Conservation (phyloP, 139 green algal species). For the Spirogloea muscicola region DNA sequence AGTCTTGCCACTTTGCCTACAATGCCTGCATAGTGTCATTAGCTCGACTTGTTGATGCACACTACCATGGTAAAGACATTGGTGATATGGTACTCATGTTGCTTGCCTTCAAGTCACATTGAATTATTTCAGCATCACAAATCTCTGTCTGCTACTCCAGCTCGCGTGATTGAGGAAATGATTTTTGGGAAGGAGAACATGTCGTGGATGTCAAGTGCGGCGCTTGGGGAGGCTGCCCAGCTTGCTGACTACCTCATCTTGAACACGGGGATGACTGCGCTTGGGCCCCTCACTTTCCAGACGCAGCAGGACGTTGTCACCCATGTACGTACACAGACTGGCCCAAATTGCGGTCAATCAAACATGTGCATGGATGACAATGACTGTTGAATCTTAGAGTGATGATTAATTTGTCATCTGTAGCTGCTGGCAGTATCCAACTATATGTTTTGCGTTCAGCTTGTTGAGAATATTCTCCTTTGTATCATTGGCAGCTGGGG, state of each 20-base stretch:
- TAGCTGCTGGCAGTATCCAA: neutral
- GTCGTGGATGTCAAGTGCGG: neutral
- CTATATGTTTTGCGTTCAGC: neutral
- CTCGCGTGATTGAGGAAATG: too few relatives aligned
- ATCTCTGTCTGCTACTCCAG: too few relatives aligned
- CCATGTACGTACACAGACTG: neutral
- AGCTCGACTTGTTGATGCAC: too few relatives aligned
- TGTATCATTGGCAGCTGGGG: neutral
- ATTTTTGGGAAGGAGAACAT: neutral
- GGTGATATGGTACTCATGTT: too few relatives aligned
- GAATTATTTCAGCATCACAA: too few relatives aligned
- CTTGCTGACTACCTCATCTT: slow-evolving; percentile 1
- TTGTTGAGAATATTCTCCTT: neutral
- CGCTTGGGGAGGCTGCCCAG: neutral
- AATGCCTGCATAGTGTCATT: too few relatives aligned
- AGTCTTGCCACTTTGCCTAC: too few relatives aligned
- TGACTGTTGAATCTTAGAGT: too few relatives aligned
- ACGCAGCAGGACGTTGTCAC: neutral
- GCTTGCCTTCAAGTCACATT: too few relatives aligned
- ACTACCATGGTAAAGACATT: too few relatives aligned
- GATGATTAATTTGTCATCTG: too few relatives aligned
- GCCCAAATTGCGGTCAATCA: neutral
- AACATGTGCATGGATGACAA: neutral
- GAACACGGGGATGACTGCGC: neutral
- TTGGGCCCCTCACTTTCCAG: neutral